A percentile compares a stretch with the other conserved stretches of the same genome.
Conservation (phyloP, 371 early-diverging fungal species). For the Mucor indicus region DNA sequence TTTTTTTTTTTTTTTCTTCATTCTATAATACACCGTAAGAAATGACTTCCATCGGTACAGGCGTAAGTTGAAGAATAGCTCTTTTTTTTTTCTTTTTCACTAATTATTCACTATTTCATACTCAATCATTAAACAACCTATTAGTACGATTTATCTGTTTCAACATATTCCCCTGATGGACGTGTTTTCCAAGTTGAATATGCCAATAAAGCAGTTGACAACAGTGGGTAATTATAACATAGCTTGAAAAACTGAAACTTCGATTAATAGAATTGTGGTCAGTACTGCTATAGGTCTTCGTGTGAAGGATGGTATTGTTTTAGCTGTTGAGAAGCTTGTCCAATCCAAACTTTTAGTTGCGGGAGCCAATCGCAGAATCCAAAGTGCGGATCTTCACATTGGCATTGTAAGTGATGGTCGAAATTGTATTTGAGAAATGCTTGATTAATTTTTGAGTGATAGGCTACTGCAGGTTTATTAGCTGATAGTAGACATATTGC, state of each 20-base stretch:
- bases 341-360: slow-evolving; percentile 94
- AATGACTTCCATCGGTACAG: slow-evolving; percentile 73
- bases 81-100: neutral
- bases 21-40: slow-evolving; percentile 4
- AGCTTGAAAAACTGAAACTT: neutral
- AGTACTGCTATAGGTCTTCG: slow-evolving; percentile 94
- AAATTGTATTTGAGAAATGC: too few species aligned
- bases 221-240: slow-evolving; percentile 79
- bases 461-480: slow-evolving; percentile 91
- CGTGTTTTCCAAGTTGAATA: slow-evolving; percentile 98
- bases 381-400: slow-evolving; percentile 87
- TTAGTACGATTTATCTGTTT: slow-evolving; percentile 95
- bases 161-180: slow-evolving; percentile 98
- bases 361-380: slow-evolving; percentile 89
- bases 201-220: slow-evolving; percentile 96
- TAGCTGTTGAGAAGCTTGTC: slow-evolving; percentile 94
- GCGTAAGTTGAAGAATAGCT: too few species aligned
- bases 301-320: slow-evolving; percentile 92
- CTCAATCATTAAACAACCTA: neutral
- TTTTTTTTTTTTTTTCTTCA: slow-evolving; percentile 1
- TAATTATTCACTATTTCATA: neutral
- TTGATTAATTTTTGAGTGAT: slow-evolving; percentile 13
- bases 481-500: slow-evolving; percentile 94
- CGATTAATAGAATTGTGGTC: slow-evolving; percentile 3
- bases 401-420: slow-evolving; percentile 81